Evolutionary conservation across 2,329 filamentous ascomycete genomes (phyloP).

Genomic region (Pseudogymnoascus sp.): DNA sequence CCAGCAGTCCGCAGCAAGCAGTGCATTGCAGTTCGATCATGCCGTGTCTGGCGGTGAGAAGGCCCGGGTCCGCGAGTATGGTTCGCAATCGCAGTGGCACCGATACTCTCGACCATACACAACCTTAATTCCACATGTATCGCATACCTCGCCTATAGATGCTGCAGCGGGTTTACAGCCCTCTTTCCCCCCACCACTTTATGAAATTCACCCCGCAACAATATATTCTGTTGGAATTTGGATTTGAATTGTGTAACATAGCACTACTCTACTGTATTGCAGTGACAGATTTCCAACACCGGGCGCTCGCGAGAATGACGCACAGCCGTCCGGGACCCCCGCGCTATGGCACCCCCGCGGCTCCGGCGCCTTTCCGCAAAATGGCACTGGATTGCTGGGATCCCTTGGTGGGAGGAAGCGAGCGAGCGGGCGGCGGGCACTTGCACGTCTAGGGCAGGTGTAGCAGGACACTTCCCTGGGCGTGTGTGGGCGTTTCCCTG

Average conservation of each 20-base stretch:
- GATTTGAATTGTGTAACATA: background rate
- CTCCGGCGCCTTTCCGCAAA: background rate
- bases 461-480: background rate
- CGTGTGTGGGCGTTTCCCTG: background rate
- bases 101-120: background rate
- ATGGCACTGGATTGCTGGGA: background rate
- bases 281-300: background rate
- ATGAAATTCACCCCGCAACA: background rate
- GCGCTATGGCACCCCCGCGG: background rate
- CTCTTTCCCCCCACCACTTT: background rate
- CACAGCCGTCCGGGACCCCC: background rate
- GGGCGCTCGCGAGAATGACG: background rate
- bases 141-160: background rate
- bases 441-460: constrained; percentile 1
- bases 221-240: background rate
- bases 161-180: constrained; percentile 1
- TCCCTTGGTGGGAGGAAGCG: background rate
- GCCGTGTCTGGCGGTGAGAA: constrained; percentile 1
- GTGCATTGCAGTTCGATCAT: background rate
- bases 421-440: background rate
- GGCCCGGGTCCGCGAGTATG: background rate
- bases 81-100: background rate
- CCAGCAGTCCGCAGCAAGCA: background rate
- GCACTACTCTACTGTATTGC: background rate
- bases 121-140: constrained; percentile 3